Conservation (phyloP, 495 filamentous ascomycete genomes). For the Cudoniella acicularis region DNA sequence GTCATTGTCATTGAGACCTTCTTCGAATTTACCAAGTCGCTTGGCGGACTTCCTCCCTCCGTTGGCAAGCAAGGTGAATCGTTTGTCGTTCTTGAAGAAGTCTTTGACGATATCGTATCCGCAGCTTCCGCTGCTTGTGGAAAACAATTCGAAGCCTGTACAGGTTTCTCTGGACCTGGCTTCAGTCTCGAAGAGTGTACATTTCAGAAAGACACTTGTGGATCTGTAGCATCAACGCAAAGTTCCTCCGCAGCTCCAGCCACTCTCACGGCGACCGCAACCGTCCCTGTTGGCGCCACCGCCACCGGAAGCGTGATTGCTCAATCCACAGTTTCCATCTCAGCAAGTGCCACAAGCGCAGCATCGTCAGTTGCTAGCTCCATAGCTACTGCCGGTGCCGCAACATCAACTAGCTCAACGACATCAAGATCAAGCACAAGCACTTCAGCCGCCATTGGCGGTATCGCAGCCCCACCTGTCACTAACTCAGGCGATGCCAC, state of each 20-base stretch:
- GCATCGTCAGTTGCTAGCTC: background rate
- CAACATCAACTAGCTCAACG: background rate
- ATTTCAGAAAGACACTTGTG: slow-evolving; percentile 13
- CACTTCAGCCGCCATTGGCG: slow-evolving; percentile 42
- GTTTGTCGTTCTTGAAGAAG: slow-evolving; percentile 14
- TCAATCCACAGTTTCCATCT: too few relatives aligned
- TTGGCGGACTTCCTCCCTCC: slow-evolving; percentile 21
- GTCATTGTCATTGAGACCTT: slow-evolving; percentile 21
- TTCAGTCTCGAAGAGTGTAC: slow-evolving; percentile 20
- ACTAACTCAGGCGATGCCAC: slow-evolving; percentile 38
- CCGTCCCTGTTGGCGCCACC: background rate
- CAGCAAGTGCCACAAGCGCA: slow-evolving; percentile 9
- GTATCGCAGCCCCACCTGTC: slow-evolving; percentile 41
- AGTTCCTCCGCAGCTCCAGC: too few relatives aligned
- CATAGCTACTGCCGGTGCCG: background rate
- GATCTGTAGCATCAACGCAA: slow-evolving; percentile 4
- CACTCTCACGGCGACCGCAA: too few relatives aligned
- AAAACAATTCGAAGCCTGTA: slow-evolving; percentile 18
- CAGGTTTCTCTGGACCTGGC: slow-evolving; percentile 14
- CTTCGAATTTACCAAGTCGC: slow-evolving; percentile 18
- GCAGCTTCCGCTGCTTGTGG: slow-evolving; percentile 19
- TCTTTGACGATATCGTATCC: slow-evolving; percentile 15
- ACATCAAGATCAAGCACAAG: background rate
- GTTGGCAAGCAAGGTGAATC: slow-evolving; percentile 13
- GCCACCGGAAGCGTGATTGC: slow-evolving; percentile 6